Base-by-base conservation (phyloP, 352 stramenopile species). In the Globisporangium cederbergense region DNA sequence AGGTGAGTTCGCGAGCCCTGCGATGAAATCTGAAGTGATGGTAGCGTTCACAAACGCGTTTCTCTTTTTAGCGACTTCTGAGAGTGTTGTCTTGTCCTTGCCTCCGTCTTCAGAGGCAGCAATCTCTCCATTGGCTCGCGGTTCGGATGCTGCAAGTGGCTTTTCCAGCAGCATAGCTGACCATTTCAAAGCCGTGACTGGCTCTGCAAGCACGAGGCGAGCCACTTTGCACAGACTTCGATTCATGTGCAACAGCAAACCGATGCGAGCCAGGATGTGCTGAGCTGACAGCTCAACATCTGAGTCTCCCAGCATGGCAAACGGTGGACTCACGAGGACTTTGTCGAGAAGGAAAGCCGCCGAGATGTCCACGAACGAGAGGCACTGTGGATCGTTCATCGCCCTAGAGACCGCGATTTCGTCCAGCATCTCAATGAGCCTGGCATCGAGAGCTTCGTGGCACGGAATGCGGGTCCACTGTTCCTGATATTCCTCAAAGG, bases 211-310 rank as follows among this genome's bases (percentile, higher is more conserved):
- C 3, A 77, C 60, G 32, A 87, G 38, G 1, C 77, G 81, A 54
- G 78, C 49, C 9, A 76, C 58, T 46, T 64, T 72, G 45, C 74
- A 83, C 4, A 82, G 51, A 52, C 71, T 77, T 7, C 72, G 71
- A 38, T 90, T 90, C 10, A 86, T 45, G 18, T 76, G 60, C 32
- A 88, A 49, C 10, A 90, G 61, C 28, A 81, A 30, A 14, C 68
- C 62, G 14, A 86, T 70, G 0, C 78, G 72, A 50, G 67, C 62
- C 0, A 86, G 30, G n/a, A 70, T 66, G 0, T 58, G 53, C 38
- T 32, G 9, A 16, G 9, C 11, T 13, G 30, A 34, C 16, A 66
- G 38, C 22, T 38, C 34, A 36, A 10, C 1, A 18, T n/a, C 28
- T 45, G 30, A 6, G 1, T 67, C 7, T 25, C 10, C 38, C 1